Evolutionary conservation across 1,139 yeast species (phyloP).

Genomic region (Sugiyamaella pinicola): DNA sequence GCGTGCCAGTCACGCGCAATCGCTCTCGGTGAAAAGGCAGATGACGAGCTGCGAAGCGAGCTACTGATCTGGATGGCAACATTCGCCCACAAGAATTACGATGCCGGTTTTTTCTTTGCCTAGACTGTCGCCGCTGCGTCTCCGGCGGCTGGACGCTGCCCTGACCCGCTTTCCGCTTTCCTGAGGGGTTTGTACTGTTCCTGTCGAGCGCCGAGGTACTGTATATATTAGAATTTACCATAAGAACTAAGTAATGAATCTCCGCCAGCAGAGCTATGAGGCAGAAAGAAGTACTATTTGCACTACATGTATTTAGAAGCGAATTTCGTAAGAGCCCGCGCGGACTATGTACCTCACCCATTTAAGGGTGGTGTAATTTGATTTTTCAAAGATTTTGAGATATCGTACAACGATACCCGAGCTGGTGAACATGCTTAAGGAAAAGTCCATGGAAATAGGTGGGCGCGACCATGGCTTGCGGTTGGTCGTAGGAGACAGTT

Average conservation of each 20-base stretch:
- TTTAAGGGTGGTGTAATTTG: constrained; percentile 72
- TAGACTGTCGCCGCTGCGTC: too few relatives aligned
- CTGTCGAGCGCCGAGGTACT: too few relatives aligned
- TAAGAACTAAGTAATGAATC: too few relatives aligned
- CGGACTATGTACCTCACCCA: constrained; percentile 81
- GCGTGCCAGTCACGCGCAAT: constrained; percentile 41
- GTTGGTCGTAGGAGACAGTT: constrained; percentile 43
- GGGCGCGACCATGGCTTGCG: constrained; percentile 64
- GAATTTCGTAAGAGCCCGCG: constrained; percentile 78
- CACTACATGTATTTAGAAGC: constrained; percentile 54
- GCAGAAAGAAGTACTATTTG: too few relatives aligned
- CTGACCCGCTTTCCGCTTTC: too few relatives aligned
- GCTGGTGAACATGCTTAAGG: constrained; percentile 73
- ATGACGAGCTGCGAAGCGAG: constrained; percentile 23
- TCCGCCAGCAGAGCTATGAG: too few relatives aligned
- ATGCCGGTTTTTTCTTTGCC: constrained; percentile 33
- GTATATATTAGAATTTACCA: too few relatives aligned
- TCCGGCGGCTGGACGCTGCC: too few relatives aligned
- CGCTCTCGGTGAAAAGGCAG: constrained; percentile 15
- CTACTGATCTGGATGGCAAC: constrained; percentile 32
- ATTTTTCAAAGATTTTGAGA: constrained; percentile 66
- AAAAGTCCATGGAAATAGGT: constrained; percentile 72
- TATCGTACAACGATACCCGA: constrained; percentile 77
- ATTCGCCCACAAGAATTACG: constrained; percentile 30
- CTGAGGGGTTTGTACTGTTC: too few relatives aligned